Base-by-base conservation (phyloP, 2,329 filamentous ascomycete species). In the Dactylellina drechsleri region DNA sequence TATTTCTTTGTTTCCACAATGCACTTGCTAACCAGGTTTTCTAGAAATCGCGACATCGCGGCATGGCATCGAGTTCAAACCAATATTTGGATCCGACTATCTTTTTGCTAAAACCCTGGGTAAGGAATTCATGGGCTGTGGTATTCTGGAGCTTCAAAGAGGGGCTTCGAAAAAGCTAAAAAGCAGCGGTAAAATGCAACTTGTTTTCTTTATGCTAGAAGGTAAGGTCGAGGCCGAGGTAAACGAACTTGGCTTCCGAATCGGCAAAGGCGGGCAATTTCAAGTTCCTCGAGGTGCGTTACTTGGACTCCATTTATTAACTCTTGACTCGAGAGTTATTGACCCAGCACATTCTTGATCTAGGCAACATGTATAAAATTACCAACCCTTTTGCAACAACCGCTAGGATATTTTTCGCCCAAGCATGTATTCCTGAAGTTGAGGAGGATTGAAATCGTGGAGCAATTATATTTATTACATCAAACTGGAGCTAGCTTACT, bases 351-450 rank as follows among this genome's bases (percentile, higher is more conserved):
- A 26, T 31, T n/a, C 12, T 62, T 18, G n/a, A 13, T 74, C 40
- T 77, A 97, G 94, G 94, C 60, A 98, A 98, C 81, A 91, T 92
- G 79, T 99, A 99, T 83, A 91, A 90, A 80, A 97, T 99, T 79
- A 86, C 86, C 66, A 99, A 98, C 82, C 89, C 92, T 67, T 89
- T 89, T 79, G 86, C 90, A 77, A 84, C 85, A 75, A 86, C 89
- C 3, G 91, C 92, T 3, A 88, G 91, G 45, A 86, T 98, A 57
- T 98, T 98, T 84, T 99, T 98, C 82, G 89, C 93, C 0, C 95
- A 99, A 82, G 94, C 90, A 5, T 94, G 90, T 82, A 64, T 74
- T 28, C 70, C 70, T 16, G 70, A 67, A 41, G 8, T 40, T 15
- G 57, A 70, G 23, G 16, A 15, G 20, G 54, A 68, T 7, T 60